Evolutionary conservation across 495 filamentous ascomycete species (phyloP).

Genomic region (Neurospora hispaniola): DNA sequence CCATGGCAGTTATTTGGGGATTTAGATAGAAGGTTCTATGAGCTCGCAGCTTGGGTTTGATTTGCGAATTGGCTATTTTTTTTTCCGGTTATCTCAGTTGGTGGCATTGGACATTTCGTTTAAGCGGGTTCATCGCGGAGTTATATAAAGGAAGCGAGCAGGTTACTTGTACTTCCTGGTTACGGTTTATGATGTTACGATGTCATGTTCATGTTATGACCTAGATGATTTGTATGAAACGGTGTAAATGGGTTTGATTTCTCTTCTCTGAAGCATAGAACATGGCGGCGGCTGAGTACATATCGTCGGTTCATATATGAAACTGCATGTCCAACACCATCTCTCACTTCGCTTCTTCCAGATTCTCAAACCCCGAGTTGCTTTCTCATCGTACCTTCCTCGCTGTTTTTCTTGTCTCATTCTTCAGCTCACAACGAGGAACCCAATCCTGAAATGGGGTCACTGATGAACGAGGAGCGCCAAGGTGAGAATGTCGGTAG

Average conservation of each 20-base stretch:
- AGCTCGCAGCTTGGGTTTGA: background rate
- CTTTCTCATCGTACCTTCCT: too few relatives aligned
- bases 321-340: too few relatives aligned
- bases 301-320: background rate
- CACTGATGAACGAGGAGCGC: background rate
- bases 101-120: background rate
- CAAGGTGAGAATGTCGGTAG: slow-evolving; percentile 33
- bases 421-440: background rate
- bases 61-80: background rate
- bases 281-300: background rate
- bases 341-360: too few relatives aligned
- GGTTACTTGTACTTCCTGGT: background rate
- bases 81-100: background rate
- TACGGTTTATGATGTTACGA: background rate
- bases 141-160: background rate
- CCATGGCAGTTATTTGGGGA: background rate
- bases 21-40: background rate
- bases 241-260: background rate
- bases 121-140: background rate
- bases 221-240: background rate
- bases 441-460: background rate
- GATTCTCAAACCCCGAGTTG: too few relatives aligned
- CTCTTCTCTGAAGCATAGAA: background rate
- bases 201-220: background rate
- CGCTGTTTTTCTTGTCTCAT: too few relatives aligned